These are phyloP conservation scores for Dioszegia aurantiaca DNA, from an alignment of 768 basidiomycete species.

Conservation along the genomic window DNA sequence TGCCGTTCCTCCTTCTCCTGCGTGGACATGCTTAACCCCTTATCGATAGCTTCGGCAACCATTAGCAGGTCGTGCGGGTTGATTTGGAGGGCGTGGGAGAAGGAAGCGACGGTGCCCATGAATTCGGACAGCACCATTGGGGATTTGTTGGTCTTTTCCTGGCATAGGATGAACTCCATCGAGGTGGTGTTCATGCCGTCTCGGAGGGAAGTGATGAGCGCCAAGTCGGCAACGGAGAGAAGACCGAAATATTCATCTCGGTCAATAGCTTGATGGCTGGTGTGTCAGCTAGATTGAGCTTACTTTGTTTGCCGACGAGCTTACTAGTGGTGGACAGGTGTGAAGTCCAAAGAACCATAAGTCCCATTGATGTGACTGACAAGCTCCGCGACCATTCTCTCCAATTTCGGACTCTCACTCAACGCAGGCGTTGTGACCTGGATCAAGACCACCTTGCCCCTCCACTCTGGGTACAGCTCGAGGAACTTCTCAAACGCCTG, in stretches of 20 bases:
- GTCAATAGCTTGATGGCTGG: conserved; percentile 91
- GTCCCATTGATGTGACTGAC: conserved; percentile 94
- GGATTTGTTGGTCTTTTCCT: conserved; percentile 71
- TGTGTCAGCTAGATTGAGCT: conserved; percentile 11
- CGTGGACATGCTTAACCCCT: conserved; percentile 75
- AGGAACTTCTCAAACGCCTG: conserved; percentile 93
- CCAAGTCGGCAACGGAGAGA: conserved; percentile 86
- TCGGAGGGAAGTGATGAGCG: conserved; percentile 87
- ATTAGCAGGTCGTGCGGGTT: conserved; percentile 97
- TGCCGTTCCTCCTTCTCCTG: conserved; percentile 74
- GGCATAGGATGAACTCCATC: conserved; percentile 97
- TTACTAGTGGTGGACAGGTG: conserved; percentile 96
- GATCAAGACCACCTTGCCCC: conserved; percentile 66
- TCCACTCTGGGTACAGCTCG: conserved; percentile 91
- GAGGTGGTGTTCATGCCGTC: conserved; percentile 99
- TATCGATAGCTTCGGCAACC: conserved; percentile 84
- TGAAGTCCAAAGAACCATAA: conserved; percentile 89
- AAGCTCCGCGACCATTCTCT: conserved; percentile 86
- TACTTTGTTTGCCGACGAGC: conserved; percentile 48
- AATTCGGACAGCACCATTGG: conserved; percentile 94
- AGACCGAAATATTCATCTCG: conserved; percentile 98
- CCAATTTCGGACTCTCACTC: conserved; percentile 87
- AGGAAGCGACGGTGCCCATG: conserved; percentile 92
- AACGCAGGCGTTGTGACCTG: conserved; percentile 93
- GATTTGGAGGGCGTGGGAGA: conserved; percentile 82